phyloP scores from a whole-genome alignment of 2,329 filamentous ascomycete genomes.

The Aspergillus pseudonomiae region DNA sequence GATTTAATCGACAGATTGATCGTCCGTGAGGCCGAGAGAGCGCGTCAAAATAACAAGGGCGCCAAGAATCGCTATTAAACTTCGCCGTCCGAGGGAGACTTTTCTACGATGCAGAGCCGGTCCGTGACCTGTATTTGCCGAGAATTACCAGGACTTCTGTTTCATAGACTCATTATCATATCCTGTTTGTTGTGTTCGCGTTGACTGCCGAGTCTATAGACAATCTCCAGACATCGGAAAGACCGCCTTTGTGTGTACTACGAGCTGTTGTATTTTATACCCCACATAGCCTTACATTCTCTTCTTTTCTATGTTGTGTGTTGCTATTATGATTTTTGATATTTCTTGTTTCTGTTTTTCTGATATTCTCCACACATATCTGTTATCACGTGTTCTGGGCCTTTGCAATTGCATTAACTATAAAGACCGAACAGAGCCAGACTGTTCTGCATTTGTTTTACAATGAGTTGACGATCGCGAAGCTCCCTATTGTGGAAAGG shows the following conservation, averaged over 20 bases:
- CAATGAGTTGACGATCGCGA: neutral
- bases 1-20: conserved; percentile 40
- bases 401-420: neutral
- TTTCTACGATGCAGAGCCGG: neutral
- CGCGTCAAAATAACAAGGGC: conserved; percentile 31
- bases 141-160: neutral
- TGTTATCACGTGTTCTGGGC: neutral
- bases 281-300: conserved; percentile 7
- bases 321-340: neutral
- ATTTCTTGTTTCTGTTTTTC: neutral
- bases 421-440: conserved; percentile 10
- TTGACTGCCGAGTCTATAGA: neutral
- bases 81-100: neutral
- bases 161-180: neutral
- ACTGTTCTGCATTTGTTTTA: conserved; percentile 1
- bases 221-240: neutral
- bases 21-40: conserved; percentile 36
- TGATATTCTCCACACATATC: neutral
- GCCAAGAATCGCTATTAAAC: conserved; percentile 31
- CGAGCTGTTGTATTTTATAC: conserved; percentile 14
- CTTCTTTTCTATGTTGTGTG: conserved; percentile 1
- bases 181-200: neutral
- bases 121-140: neutral
- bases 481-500: neutral
- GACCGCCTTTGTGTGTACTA: conserved; percentile 11